phyloP scores from a whole-genome alignment of 352 stramenopile species.

The Phytophthora nicotianae region DNA sequence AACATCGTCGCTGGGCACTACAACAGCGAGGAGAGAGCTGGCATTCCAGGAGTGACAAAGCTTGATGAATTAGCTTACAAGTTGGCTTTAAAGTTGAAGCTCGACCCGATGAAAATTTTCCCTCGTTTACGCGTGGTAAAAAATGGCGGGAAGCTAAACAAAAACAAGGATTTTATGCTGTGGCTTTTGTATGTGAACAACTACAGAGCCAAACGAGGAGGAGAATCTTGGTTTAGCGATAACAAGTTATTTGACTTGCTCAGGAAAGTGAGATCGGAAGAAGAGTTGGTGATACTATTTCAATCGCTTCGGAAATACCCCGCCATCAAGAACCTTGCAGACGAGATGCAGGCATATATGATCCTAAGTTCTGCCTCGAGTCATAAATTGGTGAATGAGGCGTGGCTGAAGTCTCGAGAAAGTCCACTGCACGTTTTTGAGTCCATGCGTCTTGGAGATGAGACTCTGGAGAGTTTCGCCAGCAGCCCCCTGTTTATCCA shows the following conservation, averaged over 20 bases:
- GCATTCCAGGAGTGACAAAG: no score
- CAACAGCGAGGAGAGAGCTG: no score
- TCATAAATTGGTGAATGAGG: neutral
- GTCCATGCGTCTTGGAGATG: neutral
- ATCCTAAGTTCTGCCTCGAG: no score
- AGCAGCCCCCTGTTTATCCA: constrained; percentile 18
- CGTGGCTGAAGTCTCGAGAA: neutral
- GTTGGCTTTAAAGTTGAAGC: no score
- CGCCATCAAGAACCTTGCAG: neutral
- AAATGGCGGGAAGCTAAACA: no score
- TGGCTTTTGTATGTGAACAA: neutral
- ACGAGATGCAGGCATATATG: neutral
- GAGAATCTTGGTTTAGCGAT: neutral
- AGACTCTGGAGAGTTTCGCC: neutral
- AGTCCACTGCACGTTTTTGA: neutral
- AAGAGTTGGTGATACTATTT: neutral
- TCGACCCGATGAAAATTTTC: no score
- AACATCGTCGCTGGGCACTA: no score
- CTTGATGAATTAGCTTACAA: no score
- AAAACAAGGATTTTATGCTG: neutral
- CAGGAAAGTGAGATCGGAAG: neutral
- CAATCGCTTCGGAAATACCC: no score
- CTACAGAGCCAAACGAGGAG: neutral
- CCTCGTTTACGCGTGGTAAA: no score
- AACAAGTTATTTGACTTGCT: neutral